Percentiles rank a stretch among this genome's conserved stretches.
phyloP scores from a whole-genome alignment of 2,329 filamentous ascomycete genomes.

The Colletotrichum lini region DNA sequence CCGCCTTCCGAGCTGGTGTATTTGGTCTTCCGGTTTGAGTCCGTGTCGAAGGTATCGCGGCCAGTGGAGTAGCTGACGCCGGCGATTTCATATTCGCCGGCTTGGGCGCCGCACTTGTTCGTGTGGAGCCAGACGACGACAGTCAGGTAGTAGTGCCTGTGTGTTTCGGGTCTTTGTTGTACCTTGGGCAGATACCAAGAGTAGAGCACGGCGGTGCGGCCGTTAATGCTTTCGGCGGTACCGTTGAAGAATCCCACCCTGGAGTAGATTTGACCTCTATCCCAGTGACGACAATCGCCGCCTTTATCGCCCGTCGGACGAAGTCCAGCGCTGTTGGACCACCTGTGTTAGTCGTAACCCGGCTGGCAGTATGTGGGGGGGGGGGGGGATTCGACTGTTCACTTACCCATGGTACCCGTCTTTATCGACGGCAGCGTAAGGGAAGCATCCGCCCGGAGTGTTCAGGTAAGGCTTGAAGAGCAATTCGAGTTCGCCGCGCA shows the following conservation, averaged over 20 bases:
- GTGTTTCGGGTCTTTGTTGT: background rate
- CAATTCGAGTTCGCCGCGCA: slow-evolving; percentile 4
- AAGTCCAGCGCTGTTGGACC: background rate
- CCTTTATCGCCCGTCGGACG: background rate
- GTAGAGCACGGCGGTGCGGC: slow-evolving; percentile 7
- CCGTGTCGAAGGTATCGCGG: background rate
- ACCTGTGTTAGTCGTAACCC: background rate
- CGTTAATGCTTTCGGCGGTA: background rate
- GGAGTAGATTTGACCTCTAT: slow-evolving; percentile 11
- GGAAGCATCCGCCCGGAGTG: background rate
- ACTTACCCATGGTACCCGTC: slow-evolving; percentile 17
- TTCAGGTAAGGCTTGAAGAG: slow-evolving; percentile 19
- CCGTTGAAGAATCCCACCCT: slow-evolving; percentile 1
- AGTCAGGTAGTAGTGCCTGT: slow-evolving; percentile 23
- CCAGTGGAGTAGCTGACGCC: slow-evolving; percentile 19
- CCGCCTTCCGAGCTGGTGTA: slow-evolving; percentile 9
- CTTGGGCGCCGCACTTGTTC: background rate
- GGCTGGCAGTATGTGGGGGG: background rate
- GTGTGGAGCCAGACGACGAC: slow-evolving; percentile 24
- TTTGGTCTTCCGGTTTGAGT: background rate
- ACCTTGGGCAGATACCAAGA: slow-evolving; percentile 30
- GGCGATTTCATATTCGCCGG: background rate
- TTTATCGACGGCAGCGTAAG: slow-evolving; percentile 20
- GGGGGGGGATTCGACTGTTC: too few relatives aligned
- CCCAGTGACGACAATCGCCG: background rate